phyloP scores from a whole-genome alignment of 2,329 filamentous ascomycete genomes.

The Ascochyta lentis region DNA sequence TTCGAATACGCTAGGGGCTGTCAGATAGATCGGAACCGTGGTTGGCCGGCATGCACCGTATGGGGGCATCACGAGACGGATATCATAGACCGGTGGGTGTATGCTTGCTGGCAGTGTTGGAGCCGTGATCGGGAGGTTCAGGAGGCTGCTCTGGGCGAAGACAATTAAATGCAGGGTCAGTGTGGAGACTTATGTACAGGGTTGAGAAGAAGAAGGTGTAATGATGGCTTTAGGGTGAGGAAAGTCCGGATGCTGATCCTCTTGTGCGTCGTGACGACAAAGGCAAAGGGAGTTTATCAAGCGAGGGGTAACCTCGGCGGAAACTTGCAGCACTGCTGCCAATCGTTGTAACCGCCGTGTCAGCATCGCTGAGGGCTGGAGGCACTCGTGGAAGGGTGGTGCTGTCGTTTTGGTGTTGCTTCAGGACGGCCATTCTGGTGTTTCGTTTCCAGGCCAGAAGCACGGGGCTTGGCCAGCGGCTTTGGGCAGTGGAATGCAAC shows the following conservation, averaged over 20 bases:
- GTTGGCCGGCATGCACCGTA: background rate
- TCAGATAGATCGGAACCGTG: constrained; percentile 5
- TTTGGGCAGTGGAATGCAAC: constrained; percentile 11
- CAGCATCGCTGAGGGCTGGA: background rate
- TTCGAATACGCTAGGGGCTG: background rate
- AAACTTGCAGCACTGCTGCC: constrained; percentile 5
- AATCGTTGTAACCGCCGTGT: background rate
- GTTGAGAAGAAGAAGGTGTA: background rate
- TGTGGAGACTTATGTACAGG: too few species aligned
- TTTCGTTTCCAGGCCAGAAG: constrained; percentile 7
- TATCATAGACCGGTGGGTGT: constrained; percentile 4
- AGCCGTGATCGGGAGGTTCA: constrained; percentile 4
- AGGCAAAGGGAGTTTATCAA: constrained; percentile 1
- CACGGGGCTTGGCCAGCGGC: constrained; percentile 1
- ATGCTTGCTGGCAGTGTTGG: constrained; percentile 2
- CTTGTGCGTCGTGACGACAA: constrained; percentile 9
- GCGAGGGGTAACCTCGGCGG: constrained; percentile 17
- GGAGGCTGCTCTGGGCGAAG: background rate
- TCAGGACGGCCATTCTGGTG: background rate
- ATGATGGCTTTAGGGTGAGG: background rate
- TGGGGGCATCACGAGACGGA: constrained; percentile 5
- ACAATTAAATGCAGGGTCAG: background rate
- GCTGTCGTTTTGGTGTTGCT: constrained; percentile 8
- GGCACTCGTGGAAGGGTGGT: constrained; percentile 1
- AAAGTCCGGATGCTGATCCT: constrained; percentile 9